A percentile compares a stretch with the other conserved stretches of the same genome.
phyloP scores from a whole-genome alignment of 371 early-diverging fungal genomes.

The Coemansia sp. region DNA sequence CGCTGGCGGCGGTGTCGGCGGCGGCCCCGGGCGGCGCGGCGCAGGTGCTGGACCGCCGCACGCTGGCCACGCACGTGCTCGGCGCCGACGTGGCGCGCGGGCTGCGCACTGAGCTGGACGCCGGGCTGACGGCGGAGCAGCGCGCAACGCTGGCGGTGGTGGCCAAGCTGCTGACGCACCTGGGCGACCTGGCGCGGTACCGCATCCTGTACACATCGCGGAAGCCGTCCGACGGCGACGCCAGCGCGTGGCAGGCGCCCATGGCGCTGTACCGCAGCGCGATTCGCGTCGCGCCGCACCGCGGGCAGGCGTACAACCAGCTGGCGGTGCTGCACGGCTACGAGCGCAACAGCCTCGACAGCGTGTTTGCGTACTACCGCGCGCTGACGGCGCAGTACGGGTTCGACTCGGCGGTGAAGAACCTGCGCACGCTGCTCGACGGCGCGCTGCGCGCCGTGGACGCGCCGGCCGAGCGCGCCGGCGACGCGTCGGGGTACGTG shows the following conservation, averaged over 20 bases:
- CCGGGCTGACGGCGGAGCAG: conserved; percentile 22
- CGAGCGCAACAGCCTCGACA: conserved; percentile 33
- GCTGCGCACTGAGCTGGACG: conserved; percentile 28
- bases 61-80: conserved; percentile 25
- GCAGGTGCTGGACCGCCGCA: conserved; percentile 19
- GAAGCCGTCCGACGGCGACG: conserved; percentile 4
- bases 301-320: conserved; percentile 46
- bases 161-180: conserved; percentile 27
- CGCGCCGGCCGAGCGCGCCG: background rate
- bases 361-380: conserved; percentile 38
- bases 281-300: conserved; percentile 38
- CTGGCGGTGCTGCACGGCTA: conserved; percentile 41
- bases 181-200: conserved; percentile 45
- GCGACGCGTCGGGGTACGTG: conserved; percentile 7
- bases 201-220: conserved; percentile 23
- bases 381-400: conserved; percentile 28
- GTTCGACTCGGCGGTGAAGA: conserved; percentile 32
- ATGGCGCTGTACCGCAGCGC: conserved; percentile 40
- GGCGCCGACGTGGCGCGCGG: conserved; percentile 30
- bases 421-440: conserved; percentile 33
- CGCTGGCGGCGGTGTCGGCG: conserved; percentile 20
- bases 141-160: conserved; percentile 31
- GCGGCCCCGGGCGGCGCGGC: no score
- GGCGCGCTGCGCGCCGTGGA: conserved; percentile 31
- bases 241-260: conserved; percentile 31